These are phyloP conservation scores for Lophiostoma macrostomum DNA, from an alignment of 495 filamentous ascomycete genomes.

Conservation along the genomic window DNA sequence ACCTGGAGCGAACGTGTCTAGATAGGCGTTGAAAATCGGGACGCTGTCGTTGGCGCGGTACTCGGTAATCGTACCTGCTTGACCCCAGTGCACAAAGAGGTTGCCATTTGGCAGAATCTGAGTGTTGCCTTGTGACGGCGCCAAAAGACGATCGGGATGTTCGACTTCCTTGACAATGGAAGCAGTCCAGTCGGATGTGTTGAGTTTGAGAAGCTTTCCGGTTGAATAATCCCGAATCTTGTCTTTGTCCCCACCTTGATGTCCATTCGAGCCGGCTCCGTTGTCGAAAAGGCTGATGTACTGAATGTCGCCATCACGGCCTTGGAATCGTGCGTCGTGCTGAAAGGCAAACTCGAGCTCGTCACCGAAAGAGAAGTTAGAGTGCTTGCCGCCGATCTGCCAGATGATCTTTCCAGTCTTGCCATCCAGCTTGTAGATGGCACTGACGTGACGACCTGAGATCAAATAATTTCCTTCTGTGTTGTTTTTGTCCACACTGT, in stretches of 20 bases:
- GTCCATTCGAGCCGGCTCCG: not conserved
- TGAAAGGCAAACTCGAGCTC: conserved; percentile 52
- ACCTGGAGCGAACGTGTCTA: not conserved
- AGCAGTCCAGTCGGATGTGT: not conserved
- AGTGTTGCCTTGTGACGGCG: conserved; percentile 47
- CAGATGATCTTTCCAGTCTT: conserved; percentile 43
- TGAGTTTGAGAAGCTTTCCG: not conserved
- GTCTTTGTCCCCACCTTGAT: no score
- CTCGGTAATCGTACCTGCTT: conserved; percentile 48
- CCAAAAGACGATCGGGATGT: conserved; percentile 33
- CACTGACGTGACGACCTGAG: conserved; percentile 43
- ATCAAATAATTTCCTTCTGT: conserved; percentile 44
- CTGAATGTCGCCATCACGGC: not conserved
- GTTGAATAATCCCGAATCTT: no score
- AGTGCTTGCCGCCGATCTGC: conserved; percentile 45
- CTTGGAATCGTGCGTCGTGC: conserved; percentile 50
- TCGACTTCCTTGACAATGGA: conserved; percentile 43
- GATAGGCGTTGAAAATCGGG: conserved; percentile 10
- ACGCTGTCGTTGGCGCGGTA: conserved; percentile 34
- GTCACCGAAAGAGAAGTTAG: conserved; percentile 44
- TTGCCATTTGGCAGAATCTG: conserved; percentile 47
- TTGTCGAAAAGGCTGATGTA: conserved; percentile 43
- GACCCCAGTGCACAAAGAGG: conserved; percentile 50
- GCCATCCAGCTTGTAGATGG: conserved; percentile 39
- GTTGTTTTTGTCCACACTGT: conserved; percentile 37